These are phyloP conservation scores for Dalbergia oliveri DNA, from an alignment of 306 rosid genomes.

Conservation along the genomic window DNA sequence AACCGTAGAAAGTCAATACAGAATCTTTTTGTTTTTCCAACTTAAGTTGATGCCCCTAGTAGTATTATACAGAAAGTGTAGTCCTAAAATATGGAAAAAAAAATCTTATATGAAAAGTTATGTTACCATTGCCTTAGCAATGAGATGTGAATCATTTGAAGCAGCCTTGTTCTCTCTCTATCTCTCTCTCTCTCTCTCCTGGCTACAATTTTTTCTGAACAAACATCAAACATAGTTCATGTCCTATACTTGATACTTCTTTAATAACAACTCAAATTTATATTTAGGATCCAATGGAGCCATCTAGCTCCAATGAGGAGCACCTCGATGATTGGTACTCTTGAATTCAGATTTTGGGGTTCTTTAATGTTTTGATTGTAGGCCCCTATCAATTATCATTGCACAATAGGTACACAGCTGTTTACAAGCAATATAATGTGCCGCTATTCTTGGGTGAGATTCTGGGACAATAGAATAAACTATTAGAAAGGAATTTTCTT, in stretches of 20 bases:
- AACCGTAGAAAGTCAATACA: constrained; percentile 53
- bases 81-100: constrained; percentile 18
- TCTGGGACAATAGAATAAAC: neutral
- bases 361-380: neutral
- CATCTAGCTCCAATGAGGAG: neutral
- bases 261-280: neutral
- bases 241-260: neutral
- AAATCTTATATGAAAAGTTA: constrained; percentile 39
- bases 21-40: constrained; percentile 33
- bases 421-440: neutral
- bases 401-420: neutral
- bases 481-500: neutral
- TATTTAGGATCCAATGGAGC: neutral
- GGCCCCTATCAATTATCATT: neutral
- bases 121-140: constrained; percentile 30
- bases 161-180: neutral
- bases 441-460: constrained; percentile 20
- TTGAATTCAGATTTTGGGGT: neutral
- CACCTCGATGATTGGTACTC: constrained; percentile 4
- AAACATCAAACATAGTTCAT: neutral
- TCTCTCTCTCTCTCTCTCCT: too few relatives aligned
- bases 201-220: neutral
- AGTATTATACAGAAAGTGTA: constrained; percentile 26
- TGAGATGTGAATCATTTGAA: constrained; percentile 6
- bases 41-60: constrained; percentile 41